phyloP scores from a whole-genome alignment of 345 rosid genomes.

The Salix brachista region DNA sequence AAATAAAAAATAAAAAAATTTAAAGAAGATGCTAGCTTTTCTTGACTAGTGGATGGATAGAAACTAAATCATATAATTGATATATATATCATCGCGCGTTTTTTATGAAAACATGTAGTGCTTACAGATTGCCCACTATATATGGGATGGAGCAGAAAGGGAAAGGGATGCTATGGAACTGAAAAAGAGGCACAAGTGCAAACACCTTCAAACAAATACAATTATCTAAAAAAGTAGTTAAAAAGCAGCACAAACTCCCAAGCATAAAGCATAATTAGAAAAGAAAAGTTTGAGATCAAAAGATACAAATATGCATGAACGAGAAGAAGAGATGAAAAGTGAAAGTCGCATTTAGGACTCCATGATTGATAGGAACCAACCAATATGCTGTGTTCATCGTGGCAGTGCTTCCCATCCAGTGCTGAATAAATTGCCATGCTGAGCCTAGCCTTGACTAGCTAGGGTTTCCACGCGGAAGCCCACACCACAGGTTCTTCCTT shows the following conservation, averaged over 20 bases:
- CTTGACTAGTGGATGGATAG: neutral
- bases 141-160: constrained; percentile 28
- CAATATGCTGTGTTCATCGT: neutral
- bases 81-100: neutral
- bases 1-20: too few relatives aligned
- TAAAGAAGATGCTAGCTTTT: too few relatives aligned
- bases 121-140: neutral
- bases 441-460: neutral
- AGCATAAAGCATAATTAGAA: constrained; percentile 27
- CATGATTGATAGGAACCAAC: neutral
- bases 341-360: neutral
- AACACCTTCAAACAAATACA: constrained; percentile 59
- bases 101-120: neutral
- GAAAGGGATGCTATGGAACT: constrained; percentile 13
- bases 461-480: constrained; percentile 87
- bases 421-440: constrained; percentile 9
- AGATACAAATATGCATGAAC: constrained; percentile 21
- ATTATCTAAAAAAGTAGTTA: constrained; percentile 25
- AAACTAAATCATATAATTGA: neutral
- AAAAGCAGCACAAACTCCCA: constrained; percentile 53
- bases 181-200: constrained; percentile 30
- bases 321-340: neutral
- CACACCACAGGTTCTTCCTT: constrained; percentile 67
- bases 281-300: constrained; percentile 8
- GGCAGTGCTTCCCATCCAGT: neutral